Evolutionary conservation across 2,329 filamentous ascomycete genomes (phyloP), one percentile per base, ranked within the genome.

Genomic region (Verticillium dahliae): DNA sequence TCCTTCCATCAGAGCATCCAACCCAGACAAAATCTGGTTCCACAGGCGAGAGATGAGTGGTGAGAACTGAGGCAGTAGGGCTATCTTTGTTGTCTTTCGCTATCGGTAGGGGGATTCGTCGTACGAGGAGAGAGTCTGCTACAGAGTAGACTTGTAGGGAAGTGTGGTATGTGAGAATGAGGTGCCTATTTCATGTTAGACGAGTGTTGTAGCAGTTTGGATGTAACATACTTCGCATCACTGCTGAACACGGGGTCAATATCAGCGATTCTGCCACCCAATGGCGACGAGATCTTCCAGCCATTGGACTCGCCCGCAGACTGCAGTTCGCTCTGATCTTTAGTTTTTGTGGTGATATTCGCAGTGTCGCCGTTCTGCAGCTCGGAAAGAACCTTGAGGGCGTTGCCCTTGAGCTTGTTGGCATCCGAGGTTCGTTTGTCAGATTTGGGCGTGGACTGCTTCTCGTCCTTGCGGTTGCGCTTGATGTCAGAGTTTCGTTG

Each of bases 141-240:
- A 91, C 85, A 1, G 90, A 90, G 74, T 95, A 96, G 33, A 97
- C 83, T 72, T 92, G 90, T 60, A 97, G 80, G 10, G 89, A 88
- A 34, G 85, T 88, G 63, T 87, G 84, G 69, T 91, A 91, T 37
- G 89, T 85, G 61, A 96, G 74, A 62, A 97, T 87, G 45, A 97
- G 73, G 74, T 89, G 83, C 71, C 91, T 92, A 27, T 41, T 27
- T n/a, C 9, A 4, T 54, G 68, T 77, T 59, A 76, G 70, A 15
- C 27, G 58, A 67, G 60, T 56, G 11, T 45, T n/a, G 22, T 18
- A 9, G 31, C 13, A 15, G 31, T 54, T 18, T 15, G 39, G 11
- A 62, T 41, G 59, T 71, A 62, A 70, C 81, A 71, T 75, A 88
- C 85, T 81, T 80, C 71, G 89, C 86, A 70, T 89, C 84, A 1